Conservation (phyloP, 768 basidiomycete genomes). For the Candolleomyces eurysporus region DNA sequence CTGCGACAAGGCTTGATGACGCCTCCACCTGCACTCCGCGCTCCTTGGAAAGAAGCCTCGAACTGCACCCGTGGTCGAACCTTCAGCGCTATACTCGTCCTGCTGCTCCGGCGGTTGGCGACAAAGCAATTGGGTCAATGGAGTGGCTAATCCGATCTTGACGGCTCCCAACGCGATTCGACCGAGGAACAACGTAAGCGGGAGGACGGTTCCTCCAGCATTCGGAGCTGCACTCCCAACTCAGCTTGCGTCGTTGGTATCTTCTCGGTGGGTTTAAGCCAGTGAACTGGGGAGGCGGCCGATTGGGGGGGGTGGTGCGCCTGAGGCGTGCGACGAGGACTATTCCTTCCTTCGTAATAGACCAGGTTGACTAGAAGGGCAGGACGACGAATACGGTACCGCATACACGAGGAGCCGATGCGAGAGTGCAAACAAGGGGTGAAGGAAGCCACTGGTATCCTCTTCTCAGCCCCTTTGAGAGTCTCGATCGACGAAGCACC, state of each 20-base stretch:
- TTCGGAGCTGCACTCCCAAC: slow-evolving; percentile 53
- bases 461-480: too few species aligned
- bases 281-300: too few species aligned
- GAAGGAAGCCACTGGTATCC: slow-evolving; percentile 16
- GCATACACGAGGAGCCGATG: slow-evolving; percentile 64
- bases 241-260: slow-evolving; percentile 41
- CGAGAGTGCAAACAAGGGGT: slow-evolving; percentile 61
- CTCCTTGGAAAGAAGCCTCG: slow-evolving; percentile 59
- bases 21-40: slow-evolving; percentile 35
- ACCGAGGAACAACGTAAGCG: slow-evolving; percentile 61
- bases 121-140: background rate
- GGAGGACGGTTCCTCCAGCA: slow-evolving; percentile 60
- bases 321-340: slow-evolving; percentile 6
- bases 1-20: slow-evolving; percentile 19
- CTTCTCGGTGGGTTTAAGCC: too few species aligned
- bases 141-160: slow-evolving; percentile 24
- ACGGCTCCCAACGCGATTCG: slow-evolving; percentile 59
- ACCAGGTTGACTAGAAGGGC: background rate
- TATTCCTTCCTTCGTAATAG: background rate
- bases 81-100: background rate
- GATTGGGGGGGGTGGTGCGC: slow-evolving; percentile 16
- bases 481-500: background rate
- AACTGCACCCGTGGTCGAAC: slow-evolving; percentile 18
- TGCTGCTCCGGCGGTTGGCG: too few species aligned
- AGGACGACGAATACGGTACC: slow-evolving; percentile 14